Evolutionary conservation across 2,329 filamentous ascomycete species (phyloP).

Genomic region (Chaetothyriales sp.): DNA sequence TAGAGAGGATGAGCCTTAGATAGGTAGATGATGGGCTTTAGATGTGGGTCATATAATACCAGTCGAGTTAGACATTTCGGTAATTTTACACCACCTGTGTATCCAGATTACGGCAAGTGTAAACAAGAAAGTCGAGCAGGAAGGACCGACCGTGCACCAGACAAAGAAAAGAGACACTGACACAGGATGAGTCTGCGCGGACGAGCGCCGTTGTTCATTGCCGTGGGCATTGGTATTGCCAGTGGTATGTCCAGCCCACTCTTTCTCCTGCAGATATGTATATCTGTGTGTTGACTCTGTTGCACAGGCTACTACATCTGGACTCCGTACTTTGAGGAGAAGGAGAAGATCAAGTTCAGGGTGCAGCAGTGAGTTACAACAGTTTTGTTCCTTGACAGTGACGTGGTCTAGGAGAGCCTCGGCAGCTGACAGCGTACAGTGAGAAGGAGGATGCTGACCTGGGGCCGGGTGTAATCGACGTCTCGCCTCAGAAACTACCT

Average conservation of each 20-base stretch:
- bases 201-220: background rate
- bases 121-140: background rate
- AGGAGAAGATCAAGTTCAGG: conserved; percentile 1
- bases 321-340: conserved; percentile 13
- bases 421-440: background rate
- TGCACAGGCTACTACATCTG: conserved; percentile 2
- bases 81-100: too few species aligned
- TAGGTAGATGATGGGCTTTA: background rate
- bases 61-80: too few species aligned
- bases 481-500: background rate
- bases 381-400: background rate
- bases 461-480: conserved; percentile 4
- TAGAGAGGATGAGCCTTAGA: too few species aligned
- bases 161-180: too few species aligned
- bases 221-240: conserved; percentile 1
- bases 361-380: background rate
- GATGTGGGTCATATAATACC: too few species aligned
- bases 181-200: conserved; percentile 1
- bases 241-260: too few species aligned
- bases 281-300: background rate
- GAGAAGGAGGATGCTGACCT: conserved; percentile 2
- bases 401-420: too few species aligned
- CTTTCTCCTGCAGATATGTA: too few species aligned
- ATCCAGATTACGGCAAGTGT: too few species aligned
- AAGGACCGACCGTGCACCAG: background rate